Evolutionary conservation across 2,329 filamentous ascomycete species (phyloP), one percentile per base, ranked within the genome.

Genomic region (Blastomyces silverae): DNA sequence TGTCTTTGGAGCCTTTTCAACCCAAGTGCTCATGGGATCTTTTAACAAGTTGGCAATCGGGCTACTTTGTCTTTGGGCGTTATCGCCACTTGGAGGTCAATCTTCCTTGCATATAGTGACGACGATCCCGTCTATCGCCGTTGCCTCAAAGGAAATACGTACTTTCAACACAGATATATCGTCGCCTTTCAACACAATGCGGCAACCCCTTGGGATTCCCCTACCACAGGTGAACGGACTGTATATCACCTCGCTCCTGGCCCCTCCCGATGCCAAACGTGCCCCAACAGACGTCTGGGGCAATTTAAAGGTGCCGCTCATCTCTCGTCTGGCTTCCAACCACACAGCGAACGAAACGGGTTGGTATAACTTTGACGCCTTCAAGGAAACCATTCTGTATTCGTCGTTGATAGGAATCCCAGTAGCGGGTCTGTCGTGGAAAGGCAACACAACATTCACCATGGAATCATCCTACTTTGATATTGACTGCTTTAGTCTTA

Each of bases 381-480:
- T 11, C 17, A 0, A 10, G 15, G 59, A 60, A 13, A 7, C 28
- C 20, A 28, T 57, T 7, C 56, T 56, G 4, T 65, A 64, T 46
- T 61, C 65, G 10, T 60, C 65, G 15, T 57, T 67, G 31, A 50
- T 65, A 25, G 65, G 65, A 25, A 53, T 67, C 28, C 61, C 64
- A 31, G 22, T 62, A 46, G 52, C 28, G 15, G 28, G 46, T 28
- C 39, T 50, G 20, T 22, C 15, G 22, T 13, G 2, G 28, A 39
- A 34, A 37, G 64, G 50, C n/a, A 65, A 67, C 25, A 67, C 57
- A 6, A 63, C 65, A 6, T 65, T 65, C 56, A 64, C 62, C 28
- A 67, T 67, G 28, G 64, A 67, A 59, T 64, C 65, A 22, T 65
- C 64, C 5, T 67, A 67, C 28, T 65, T 67, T 37, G 65, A 67